Evolutionary conservation across 2,329 filamentous ascomycete species (phyloP).

Genomic region (Stemphylium lycopersici): DNA sequence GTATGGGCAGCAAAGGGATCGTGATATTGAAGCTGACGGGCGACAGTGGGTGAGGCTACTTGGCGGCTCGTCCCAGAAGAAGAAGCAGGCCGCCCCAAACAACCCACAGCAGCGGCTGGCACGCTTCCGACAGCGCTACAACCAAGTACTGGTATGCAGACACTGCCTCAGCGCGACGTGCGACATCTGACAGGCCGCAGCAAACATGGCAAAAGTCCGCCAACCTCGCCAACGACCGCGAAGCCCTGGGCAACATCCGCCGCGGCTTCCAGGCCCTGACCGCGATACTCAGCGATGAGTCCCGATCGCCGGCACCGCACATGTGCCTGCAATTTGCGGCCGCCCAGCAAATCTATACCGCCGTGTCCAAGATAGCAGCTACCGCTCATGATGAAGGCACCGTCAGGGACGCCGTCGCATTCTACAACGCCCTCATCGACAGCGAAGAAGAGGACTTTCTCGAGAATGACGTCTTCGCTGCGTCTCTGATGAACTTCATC

Average conservation of each 20-base stretch:
- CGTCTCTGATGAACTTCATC: conserved; percentile 84
- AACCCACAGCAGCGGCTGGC: conserved; percentile 66
- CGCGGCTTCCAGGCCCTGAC: conserved; percentile 63
- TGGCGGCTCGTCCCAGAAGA: conserved; percentile 61
- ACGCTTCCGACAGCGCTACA: conserved; percentile 67
- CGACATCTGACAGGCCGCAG: conserved; percentile 43
- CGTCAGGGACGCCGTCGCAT: conserved; percentile 80
- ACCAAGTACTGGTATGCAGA: conserved; percentile 59
- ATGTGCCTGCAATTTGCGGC: conserved; percentile 89
- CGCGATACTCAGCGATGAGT: conserved; percentile 83
- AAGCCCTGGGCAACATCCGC: conserved; percentile 58
- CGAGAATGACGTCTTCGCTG: conserved; percentile 82
- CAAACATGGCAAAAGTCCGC: conserved; percentile 66
- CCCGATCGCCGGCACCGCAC: conserved; percentile 84
- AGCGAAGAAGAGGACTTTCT: conserved; percentile 96
- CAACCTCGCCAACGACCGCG: conserved; percentile 58
- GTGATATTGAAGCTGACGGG: conserved; percentile 22
- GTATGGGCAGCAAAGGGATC: conserved; percentile 5
- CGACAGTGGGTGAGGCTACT: conserved; percentile 66
- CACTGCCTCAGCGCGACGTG: background rate
- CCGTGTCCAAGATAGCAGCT: conserved; percentile 86
- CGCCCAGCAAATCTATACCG: conserved; percentile 85
- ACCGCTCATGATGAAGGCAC: conserved; percentile 84
- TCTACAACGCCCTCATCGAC: conserved; percentile 92
- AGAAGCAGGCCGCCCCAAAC: conserved; percentile 58